Evolutionary conservation across 768 basidiomycete species (phyloP), one percentile per base, ranked within the genome.

Genomic region (Solioccasus polychromus): DNA sequence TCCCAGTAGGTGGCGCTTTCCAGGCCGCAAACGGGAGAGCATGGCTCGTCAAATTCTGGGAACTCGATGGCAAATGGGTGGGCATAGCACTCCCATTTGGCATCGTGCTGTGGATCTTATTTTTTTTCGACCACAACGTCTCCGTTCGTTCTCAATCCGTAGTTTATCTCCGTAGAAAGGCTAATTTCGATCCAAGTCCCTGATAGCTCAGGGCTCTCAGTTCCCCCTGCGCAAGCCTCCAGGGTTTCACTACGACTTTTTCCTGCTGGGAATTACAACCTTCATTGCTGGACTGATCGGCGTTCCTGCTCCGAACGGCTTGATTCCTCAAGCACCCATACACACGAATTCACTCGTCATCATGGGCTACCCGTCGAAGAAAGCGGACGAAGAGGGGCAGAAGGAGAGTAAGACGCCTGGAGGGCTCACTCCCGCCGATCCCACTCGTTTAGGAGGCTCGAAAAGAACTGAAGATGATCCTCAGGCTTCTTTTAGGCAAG

Each of bases 101-200:
- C 3, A 65, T 93, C 32, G 72, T 92, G 18, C 71, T 98, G 5
- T 96, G 89, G 81, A 78, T 95, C 19, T 69, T 96, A 35, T 95
- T 97, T 69, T 93, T 93, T 72, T 96, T 96, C 54, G 92, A 97
- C 52, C 89, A 93, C 53, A 94, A 94, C 55, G 89, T 93, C 42
- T 93, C 91, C 37, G 89, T 90, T 62, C 68, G 39, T 37, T 22
- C 17, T 22, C 44, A 44, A 24, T 25, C 10, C 37, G 26, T 5
- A 8, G 2, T 29, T 34, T 24, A 11, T 31, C 18, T 12, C 22
- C n/a, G 8, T 41, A 12, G 18, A 18, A 9, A n/a, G 6, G 9
- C 38, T 47, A 15, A 47, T 15, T 22, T 24, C 30, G 18, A 30
- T 42, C 42, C 17, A 51, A 92, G 92, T 92, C 89, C 0, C 63